Percentiles rank a stretch among this genome's conserved stretches.
These are phyloP conservation scores for Pyrrhoderma lamaoense DNA, from an alignment of 1,284 basidiomycete genomes.

Conservation along the genomic window DNA sequence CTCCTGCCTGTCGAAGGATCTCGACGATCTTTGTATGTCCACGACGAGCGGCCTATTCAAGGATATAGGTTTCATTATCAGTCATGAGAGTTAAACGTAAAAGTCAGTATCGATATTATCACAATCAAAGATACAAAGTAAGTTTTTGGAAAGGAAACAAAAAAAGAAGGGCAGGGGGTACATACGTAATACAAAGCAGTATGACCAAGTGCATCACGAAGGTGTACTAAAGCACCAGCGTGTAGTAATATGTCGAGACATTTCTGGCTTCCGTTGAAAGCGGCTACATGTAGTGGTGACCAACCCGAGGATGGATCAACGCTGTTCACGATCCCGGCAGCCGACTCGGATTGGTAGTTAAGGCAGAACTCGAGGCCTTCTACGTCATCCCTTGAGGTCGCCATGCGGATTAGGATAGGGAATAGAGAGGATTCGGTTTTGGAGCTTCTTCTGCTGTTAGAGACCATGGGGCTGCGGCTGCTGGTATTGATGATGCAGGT, in stretches of 20 bases:
- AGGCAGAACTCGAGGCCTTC: conserved; percentile 57
- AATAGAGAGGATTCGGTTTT: conserved; percentile 62
- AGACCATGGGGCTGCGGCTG: conserved; percentile 70
- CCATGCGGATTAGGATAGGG: conserved; percentile 72
- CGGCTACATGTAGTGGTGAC: conserved; percentile 76
- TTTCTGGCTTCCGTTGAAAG: conserved; percentile 55
- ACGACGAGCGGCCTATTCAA: conserved; percentile 57
- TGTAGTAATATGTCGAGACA: conserved; percentile 59
- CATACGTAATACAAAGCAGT: conserved; percentile 76
- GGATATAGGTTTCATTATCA: too few species aligned
- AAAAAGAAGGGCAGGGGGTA: conserved; percentile 10
- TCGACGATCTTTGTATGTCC: conserved; percentile 57
- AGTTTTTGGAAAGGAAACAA: conserved; percentile 1
- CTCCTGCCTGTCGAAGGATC: conserved; percentile 66
- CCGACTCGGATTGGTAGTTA: conserved; percentile 23
- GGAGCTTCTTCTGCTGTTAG: conserved; percentile 66
- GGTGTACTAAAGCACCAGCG: conserved; percentile 82
- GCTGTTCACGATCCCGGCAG: conserved; percentile 64
- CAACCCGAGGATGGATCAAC: conserved; percentile 61
- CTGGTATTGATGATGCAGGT: too few species aligned
- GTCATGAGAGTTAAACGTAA: too few species aligned
- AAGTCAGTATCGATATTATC: too few species aligned
- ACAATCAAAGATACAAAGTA: too few species aligned
- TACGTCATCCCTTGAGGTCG: conserved; percentile 60
- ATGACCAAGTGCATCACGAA: conserved; percentile 71